Evolutionary conservation across 306 rosid genomes (phyloP).

Genomic region (Purshia tridentata): DNA sequence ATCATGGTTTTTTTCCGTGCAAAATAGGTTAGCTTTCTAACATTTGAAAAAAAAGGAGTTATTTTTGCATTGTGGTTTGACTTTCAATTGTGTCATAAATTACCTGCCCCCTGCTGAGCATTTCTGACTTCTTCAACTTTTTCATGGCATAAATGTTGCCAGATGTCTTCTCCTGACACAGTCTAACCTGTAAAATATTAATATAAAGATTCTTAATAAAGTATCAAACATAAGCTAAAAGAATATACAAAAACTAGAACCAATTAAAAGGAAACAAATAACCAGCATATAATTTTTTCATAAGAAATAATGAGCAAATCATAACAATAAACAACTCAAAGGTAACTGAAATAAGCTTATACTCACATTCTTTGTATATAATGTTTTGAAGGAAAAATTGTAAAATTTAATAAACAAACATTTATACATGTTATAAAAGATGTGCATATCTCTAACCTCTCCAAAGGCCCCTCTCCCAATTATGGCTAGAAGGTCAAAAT

Average conservation of each 20-base stretch:
- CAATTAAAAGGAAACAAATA: constrained; percentile 15
- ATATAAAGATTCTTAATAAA: constrained; percentile 4
- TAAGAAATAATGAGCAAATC: too few species aligned
- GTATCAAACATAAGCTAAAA: constrained; percentile 15
- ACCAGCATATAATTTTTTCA: background rate
- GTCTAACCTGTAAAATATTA: constrained; percentile 40
- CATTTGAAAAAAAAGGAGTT: too few species aligned
- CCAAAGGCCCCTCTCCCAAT: constrained; percentile 98
- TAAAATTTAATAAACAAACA: constrained; percentile 1
- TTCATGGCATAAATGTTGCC: constrained; percentile 65
- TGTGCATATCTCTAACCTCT: constrained; percentile 60
- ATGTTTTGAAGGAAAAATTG: background rate
- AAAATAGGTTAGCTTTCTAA: too few species aligned
- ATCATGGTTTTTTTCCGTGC: too few species aligned
- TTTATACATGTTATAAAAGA: constrained; percentile 10
- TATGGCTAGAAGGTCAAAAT: constrained; percentile 80
- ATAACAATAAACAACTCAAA: background rate
- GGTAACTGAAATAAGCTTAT: constrained; percentile 8
- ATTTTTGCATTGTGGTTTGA: background rate
- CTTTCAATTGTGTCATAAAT: background rate
- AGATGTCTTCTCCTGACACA: constrained; percentile 58
- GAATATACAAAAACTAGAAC: background rate
- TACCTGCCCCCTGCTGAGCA: constrained; percentile 71
- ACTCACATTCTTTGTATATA: background rate
- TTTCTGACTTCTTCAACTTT: constrained; percentile 62